These are phyloP conservation scores for Lecanicillium sp. DNA, from an alignment of 2,329 filamentous ascomycete genomes.

Conservation along the genomic window DNA sequence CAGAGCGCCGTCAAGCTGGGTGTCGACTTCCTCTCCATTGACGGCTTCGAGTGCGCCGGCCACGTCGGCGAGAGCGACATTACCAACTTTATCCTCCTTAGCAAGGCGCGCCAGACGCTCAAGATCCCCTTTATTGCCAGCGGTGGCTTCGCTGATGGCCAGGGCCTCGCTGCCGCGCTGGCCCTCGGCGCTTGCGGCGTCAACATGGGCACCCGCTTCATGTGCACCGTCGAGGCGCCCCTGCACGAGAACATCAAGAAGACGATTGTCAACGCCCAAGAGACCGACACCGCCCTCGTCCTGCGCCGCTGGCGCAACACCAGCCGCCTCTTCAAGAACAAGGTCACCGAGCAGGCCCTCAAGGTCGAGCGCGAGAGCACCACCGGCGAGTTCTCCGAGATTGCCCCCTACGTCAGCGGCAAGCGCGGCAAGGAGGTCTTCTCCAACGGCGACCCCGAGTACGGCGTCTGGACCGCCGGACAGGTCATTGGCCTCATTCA, in stretches of 20 bases:
- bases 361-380: conserved; percentile 77
- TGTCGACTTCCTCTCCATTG: conserved; percentile 93
- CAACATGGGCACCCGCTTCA: conserved; percentile 98
- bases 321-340: conserved; percentile 79
- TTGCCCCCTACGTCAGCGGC: conserved; percentile 81
- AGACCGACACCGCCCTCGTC: conserved; percentile 86
- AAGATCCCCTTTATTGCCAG: conserved; percentile 89
- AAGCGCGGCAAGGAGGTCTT: conserved; percentile 90
- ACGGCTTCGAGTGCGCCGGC: conserved; percentile 94
- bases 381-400: conserved; percentile 81
- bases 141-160: conserved; percentile 90
- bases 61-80: conserved; percentile 85
- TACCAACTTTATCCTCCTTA: conserved; percentile 83
- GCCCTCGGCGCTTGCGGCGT: conserved; percentile 86
- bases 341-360: conserved; percentile 71
- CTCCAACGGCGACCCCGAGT: conserved; percentile 82
- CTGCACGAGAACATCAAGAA: conserved; percentile 93
- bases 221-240: conserved; percentile 90
- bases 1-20: conserved; percentile 87
- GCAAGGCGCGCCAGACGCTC: conserved; percentile 75
- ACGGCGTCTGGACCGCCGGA: conserved; percentile 93
- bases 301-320: conserved; percentile 92
- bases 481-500: conserved; percentile 89
- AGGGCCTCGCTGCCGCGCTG: conserved; percentile 85
- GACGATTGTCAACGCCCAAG: conserved; percentile 77